Evolutionary conservation across 2,329 filamentous ascomycete species (phyloP).

Genomic region (Stachybotrys echinatus): DNA sequence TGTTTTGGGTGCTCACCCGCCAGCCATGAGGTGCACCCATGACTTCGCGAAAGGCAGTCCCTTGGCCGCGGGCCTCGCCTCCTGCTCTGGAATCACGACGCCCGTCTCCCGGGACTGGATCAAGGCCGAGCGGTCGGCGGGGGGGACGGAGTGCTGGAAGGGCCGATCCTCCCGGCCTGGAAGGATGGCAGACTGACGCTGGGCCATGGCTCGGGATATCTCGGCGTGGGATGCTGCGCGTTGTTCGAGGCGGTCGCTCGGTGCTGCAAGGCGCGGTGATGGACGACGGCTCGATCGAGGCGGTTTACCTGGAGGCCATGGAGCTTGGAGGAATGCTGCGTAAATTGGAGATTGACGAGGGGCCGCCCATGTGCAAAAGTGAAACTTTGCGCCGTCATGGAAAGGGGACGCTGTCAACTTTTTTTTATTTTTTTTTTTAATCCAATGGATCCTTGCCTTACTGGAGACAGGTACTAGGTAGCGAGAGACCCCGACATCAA

Average conservation of each 20-base stretch:
- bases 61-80: constrained; percentile 26
- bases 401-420: neutral
- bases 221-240: neutral
- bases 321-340: neutral
- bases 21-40: constrained; percentile 88
- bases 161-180: constrained; percentile 24
- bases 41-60: constrained; percentile 61
- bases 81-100: constrained; percentile 43
- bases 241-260: neutral
- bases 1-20: constrained; percentile 59
- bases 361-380: neutral
- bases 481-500: neutral
- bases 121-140: constrained; percentile 33
- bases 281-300: neutral
- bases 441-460: no score
- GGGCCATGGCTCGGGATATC: constrained; percentile 20
- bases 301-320: neutral
- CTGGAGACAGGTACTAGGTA: neutral
- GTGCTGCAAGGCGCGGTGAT: neutral
- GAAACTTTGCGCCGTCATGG: neutral
- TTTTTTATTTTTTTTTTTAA: neutral
- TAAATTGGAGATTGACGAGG: neutral
- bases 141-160: constrained; percentile 20
- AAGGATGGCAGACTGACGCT: constrained; percentile 21
- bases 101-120: constrained; percentile 59